Evolutionary conservation across 2,329 filamentous ascomycete species (phyloP), one percentile per base, ranked within the genome.

Genomic region (Malbranchea zuffiana): DNA sequence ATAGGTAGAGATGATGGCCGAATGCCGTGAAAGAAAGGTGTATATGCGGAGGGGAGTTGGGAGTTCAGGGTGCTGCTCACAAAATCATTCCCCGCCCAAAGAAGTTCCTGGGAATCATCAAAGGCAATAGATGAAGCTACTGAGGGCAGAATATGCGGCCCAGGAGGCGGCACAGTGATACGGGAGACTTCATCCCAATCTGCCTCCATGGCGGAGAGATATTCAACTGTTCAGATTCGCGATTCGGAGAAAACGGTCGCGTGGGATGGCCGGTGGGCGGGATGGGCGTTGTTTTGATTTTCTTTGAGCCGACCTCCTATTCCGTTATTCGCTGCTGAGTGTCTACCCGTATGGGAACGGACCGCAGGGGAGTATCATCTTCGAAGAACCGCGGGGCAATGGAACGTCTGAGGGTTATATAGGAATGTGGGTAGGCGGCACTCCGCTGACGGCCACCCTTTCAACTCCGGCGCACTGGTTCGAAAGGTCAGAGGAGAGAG

Each of bases 11-110:
- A n/a, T n/a, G n/a, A n/a, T n/a, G n/a, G n/a, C n/a, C n/a, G n/a
- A n/a, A n/a, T n/a, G n/a, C n/a, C n/a, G n/a, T n/a, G 35, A 37
- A 23, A 15, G 7, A 29, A 27, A 23, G n/a, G 13, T 32, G 21
- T 15, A 37, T 6, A 10, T 6, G 27, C 17, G 24, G 15, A 16
- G 13, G 3, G 11, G 34, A 8, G 29, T 7, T 7, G 24, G 12
- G 18, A 30, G 29, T 13, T 13, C 15, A 3, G 6, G 16, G 16
- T 12, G 6, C 26, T 23, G 61, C 74, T 67, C 68, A 90, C 84
- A 69, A 79, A 84, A 65, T 90, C 83, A 59, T 90, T 93, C 31
- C 87, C 92, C 3, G 79, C 77, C 90, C 92, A 98, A 36, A 98
- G 64, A 23, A 98, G 71, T 59, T 98, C 90, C 58, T 94, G 82